Percentiles rank a stretch among this genome's conserved stretches.
These are phyloP conservation scores for Sporisorium reilianum DNA, from an alignment of 1,284 basidiomycete species.

Conservation along the genomic window DNA sequence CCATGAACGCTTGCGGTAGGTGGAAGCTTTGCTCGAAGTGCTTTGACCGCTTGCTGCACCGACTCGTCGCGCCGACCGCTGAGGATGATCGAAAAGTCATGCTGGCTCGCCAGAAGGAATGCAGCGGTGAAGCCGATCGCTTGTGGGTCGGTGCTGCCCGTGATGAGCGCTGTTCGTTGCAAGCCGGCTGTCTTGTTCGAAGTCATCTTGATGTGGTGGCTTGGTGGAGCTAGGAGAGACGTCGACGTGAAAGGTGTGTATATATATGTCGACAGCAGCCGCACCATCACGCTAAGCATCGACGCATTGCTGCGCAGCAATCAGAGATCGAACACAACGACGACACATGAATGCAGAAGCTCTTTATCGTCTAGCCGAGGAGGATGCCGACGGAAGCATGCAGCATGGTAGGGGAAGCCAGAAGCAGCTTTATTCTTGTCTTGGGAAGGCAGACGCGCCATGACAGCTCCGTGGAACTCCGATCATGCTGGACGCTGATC, in stretches of 20 bases:
- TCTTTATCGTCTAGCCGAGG: neutral
- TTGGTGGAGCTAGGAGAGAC: neutral
- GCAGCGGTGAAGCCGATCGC: conserved; percentile 27
- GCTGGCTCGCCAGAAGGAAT: conserved; percentile 4
- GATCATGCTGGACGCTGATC: neutral
- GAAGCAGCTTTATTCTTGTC: too few relatives aligned
- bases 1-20: neutral
- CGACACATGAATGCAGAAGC: neutral
- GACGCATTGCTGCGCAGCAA: neutral
- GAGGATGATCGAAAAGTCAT: conserved; percentile 14
- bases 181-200: neutral
- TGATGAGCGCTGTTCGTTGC: conserved; percentile 16
- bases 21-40: conserved; percentile 1
- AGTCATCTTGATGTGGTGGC: neutral
- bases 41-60: neutral
- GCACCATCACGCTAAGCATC: neutral
- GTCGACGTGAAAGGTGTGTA: neutral
- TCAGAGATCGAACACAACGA: neutral
- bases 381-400: neutral
- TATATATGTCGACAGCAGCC: neutral
- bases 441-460: neutral
- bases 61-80: conserved; percentile 11
- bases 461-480: neutral
- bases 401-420: too few relatives aligned
- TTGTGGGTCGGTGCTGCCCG: conserved; percentile 16